A percentile compares a stretch with the other conserved stretches of the same genome.
Conservation (phyloP, 2,329 filamentous ascomycete genomes). For the Scopulariopsis brevicaulis region DNA sequence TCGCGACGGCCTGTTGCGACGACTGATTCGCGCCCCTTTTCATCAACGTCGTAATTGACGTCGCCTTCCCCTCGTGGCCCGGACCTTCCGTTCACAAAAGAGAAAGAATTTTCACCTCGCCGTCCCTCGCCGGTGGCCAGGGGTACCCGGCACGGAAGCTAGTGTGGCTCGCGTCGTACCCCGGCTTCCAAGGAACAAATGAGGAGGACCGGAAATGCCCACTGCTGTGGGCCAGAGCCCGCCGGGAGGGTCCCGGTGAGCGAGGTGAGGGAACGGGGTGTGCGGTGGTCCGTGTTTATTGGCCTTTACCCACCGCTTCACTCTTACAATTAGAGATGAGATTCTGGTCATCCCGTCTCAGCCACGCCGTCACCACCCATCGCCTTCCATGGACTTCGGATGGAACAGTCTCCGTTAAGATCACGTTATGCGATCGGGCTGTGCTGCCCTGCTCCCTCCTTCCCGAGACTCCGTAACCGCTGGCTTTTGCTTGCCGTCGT, state of each 20-base stretch:
- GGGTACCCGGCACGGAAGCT: background rate
- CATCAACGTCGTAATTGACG: no score
- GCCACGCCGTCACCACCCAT: background rate
- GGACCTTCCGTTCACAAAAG: background rate
- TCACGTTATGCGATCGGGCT: background rate
- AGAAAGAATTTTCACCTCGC: background rate
- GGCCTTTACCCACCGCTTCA: background rate
- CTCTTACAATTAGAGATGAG: background rate
- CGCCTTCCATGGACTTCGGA: background rate
- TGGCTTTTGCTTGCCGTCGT: background rate
- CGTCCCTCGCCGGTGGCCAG: background rate
- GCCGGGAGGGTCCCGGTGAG: background rate
- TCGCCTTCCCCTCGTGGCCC: background rate
- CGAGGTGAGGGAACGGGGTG: background rate
- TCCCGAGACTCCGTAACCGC: background rate
- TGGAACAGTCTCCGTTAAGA: background rate
- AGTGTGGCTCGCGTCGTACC: background rate
- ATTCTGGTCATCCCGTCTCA: background rate
- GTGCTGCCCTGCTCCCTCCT: background rate
- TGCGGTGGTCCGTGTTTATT: background rate
- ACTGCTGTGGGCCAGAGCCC: background rate
- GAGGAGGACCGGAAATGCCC: background rate
- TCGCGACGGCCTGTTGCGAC: background rate
- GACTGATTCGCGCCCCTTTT: background rate
- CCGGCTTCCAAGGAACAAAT: background rate